Base-by-base conservation (phyloP, 192 early-diverging fungal genomes). In the Cladochytrium replicatum region DNA sequence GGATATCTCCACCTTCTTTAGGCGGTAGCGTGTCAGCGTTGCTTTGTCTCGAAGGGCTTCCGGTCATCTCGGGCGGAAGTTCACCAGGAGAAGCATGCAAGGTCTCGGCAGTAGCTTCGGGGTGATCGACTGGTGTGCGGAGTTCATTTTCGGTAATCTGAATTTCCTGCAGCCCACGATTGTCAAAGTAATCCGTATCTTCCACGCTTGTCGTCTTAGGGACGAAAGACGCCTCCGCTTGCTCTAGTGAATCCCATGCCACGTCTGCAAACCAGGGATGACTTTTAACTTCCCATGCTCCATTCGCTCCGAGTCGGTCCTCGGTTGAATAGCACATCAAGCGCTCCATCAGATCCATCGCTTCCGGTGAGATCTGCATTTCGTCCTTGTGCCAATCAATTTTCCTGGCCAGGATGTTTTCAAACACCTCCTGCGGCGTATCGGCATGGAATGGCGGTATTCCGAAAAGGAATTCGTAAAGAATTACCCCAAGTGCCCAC, bases 151-250 rank as follows among this genome's bases (percentile, higher is more conserved):
- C n/a, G n/a, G 56, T 58, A 26, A 62, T 34, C n/a, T 61, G 43
- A 6, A 39, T 46, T 6, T 48, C 55, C 8, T 51, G 38, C 7
- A 65, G 88, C 2, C 93, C 93, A 6, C 93, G 72, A 13, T 80
- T 58, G 61, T 96, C 93, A 80, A 98, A 98, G 55, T 96, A 96
- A 24, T 85, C 78, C 0, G 93, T 96, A 50, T 96, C 93, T 40
- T 89, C 89, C 0, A 69, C 63, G 47, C 74, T 66, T 15, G 75
- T 80, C 3, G 81, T 61, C 30, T 84, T 78, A 0, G 95, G 95
- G 23, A 83, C 73, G 68, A 98, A 98, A 1, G 77, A 71, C 1
- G 91, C 86, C n/a, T 68, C 64, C 37, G 72, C 62, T 0, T 59
- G 66, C 23, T 70, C 40, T 4, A 93, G 49, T 5, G 48, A 69